Conservation (phyloP, 1,284 basidiomycete genomes). For the Ustilago cynodontis region DNA sequence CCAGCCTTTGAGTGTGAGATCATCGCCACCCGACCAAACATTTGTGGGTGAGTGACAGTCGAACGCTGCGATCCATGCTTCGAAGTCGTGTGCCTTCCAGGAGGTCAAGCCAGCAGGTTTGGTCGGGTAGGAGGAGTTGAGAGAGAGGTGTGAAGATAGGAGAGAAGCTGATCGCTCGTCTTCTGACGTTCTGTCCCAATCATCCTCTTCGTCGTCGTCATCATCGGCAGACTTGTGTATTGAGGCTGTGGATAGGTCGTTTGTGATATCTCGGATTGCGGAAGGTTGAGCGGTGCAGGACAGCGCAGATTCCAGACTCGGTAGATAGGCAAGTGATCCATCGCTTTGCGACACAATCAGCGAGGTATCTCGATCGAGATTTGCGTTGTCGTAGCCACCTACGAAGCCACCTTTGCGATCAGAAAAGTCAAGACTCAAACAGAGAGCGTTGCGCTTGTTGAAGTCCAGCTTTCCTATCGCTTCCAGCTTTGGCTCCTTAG, state of each 20-base stretch:
- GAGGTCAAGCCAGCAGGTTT: conserved; percentile 50
- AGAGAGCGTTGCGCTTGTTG: conserved; percentile 58
- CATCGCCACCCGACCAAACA: conserved; percentile 94
- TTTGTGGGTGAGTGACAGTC: conserved; percentile 78
- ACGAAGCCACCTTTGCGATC: conserved; percentile 42
- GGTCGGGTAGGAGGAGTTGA: conserved; percentile 24
- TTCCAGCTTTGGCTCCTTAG: conserved; percentile 10
- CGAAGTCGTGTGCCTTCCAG: conserved; percentile 92
- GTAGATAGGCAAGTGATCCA: conserved; percentile 61
- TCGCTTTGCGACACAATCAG: conserved; percentile 67
- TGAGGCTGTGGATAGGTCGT: background rate
- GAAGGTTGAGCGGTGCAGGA: background rate
- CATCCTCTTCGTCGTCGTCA: conserved; percentile 21
- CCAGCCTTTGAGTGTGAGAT: conserved; percentile 90
- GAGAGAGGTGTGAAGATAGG: conserved; percentile 9
- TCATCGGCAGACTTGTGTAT: conserved; percentile 18
- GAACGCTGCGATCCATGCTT: conserved; percentile 94
- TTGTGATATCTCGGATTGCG: background rate
- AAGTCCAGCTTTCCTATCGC: conserved; percentile 41
- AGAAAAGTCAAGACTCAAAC: conserved; percentile 68
- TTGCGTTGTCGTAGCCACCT: conserved; percentile 15
- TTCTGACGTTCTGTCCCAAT: conserved; percentile 37
- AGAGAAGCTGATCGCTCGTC: conserved; percentile 29
- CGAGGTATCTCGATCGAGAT: conserved; percentile 22
- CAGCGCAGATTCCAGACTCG: conserved; percentile 31